Base-by-base conservation (phyloP, 23 red algal genomes). In the Agarophyton chilense region DNA sequence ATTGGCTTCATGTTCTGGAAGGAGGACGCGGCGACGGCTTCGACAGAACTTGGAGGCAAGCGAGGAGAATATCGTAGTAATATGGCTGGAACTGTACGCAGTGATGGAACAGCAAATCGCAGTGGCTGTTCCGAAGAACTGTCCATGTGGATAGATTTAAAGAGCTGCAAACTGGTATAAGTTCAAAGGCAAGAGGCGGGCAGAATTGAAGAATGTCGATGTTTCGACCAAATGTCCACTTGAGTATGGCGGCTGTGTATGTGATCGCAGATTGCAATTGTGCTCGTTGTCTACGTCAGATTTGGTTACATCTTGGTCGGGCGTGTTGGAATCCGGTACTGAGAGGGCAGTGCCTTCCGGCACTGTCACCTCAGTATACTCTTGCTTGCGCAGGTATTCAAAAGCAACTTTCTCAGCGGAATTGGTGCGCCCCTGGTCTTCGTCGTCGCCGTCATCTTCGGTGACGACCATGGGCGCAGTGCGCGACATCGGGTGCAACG, bases 71-170 rank as follows among this genome's bases (percentile, higher is more conserved):
- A 82, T 81, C 17, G 31, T 68, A 19, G 88, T 22, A 18, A 80
- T 92, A 45, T 92, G 73, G 88, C 33, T 82, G 36, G 77, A 92
- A 62, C 19, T 81, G 44, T 92, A 83, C 88, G 78, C 82, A 49
- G 76, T 81, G 34, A 71, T 92, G 88, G 75, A 92, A 46, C 40
- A 80, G 18, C 66, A 74, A 29, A 33, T 92, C 13, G 78, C 34
- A 16, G 12, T 92, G 18, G 61, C 65, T n/a, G 61, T 74, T 7
- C 56, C 80, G 62, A 92, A 82, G 72, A 80, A 63, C 24, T 75
- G 58, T 19, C 61, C 74, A 8, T 92, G 88, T 39, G 88, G 88
- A 46, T 83, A 44, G 49, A 61, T 73, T 2, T n/a, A 61, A 74
- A 57, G 52, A 81, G 43, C 68, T 88, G 44, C 44, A n/a, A 35